phyloP scores from a whole-genome alignment of 306 rosid genomes.

The Prunus padus region DNA sequence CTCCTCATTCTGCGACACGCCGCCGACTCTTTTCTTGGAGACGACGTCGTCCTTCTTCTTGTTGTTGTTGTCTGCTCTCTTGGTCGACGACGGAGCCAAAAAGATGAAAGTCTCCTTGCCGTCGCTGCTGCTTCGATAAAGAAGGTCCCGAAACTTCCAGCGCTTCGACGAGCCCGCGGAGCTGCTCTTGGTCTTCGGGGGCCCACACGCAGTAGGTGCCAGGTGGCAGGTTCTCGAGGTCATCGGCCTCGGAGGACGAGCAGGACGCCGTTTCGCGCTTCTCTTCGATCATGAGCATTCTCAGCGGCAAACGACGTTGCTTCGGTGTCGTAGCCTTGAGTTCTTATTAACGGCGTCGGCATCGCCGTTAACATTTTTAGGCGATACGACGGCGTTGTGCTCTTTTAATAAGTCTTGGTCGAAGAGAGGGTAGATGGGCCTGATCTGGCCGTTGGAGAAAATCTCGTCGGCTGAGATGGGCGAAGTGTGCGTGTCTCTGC shows the following conservation, averaged over 20 bases:
- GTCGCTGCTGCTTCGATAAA: conserved; percentile 52
- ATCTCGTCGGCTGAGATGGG: conserved; percentile 80
- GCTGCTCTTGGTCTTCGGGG: conserved; percentile 36
- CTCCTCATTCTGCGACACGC: conserved; percentile 3
- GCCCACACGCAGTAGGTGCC: conserved; percentile 76
- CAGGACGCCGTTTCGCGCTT: conserved; percentile 55
- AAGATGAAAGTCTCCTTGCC: conserved; percentile 38
- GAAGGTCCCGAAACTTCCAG: conserved; percentile 68
- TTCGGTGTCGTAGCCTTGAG: not conserved
- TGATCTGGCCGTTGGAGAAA: conserved; percentile 80
- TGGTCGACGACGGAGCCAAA: conserved; percentile 13
- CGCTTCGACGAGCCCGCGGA: conserved; percentile 58
- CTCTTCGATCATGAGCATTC: conserved; percentile 76
- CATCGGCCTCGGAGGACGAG: conserved; percentile 65
- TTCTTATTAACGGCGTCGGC: not conserved
- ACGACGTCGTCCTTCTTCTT: not conserved
- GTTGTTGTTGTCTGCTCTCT: conserved; percentile 16
- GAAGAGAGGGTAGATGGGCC: conserved; percentile 61
- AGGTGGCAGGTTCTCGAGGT: conserved; percentile 40
- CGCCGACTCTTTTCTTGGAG: conserved; percentile 3
- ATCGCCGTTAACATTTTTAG: conserved; percentile 11
- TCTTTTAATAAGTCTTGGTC: conserved; percentile 34
- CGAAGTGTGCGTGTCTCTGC: conserved; percentile 35
- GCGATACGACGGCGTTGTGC: not conserved
- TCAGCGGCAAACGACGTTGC: conserved; percentile 49